Conservation (phyloP, 352 stramenopile species). For the Pythium dissimile region DNA sequence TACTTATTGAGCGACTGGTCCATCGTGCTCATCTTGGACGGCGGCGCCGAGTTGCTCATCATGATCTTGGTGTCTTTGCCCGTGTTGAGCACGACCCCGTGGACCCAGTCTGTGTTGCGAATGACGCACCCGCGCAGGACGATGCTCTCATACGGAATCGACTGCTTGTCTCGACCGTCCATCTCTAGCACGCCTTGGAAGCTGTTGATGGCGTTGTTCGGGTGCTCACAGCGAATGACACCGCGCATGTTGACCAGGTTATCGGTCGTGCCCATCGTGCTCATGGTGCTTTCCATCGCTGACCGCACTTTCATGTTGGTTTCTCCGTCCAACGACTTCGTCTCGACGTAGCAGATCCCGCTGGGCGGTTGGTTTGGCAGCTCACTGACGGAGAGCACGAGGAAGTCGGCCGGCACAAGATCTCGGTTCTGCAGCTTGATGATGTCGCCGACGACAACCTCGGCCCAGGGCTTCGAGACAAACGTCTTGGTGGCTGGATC, state of each 20-base stretch:
- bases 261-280: slow-evolving; percentile 36
- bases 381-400: slow-evolving; percentile 80
- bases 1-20: slow-evolving; percentile 80
- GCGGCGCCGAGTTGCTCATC: slow-evolving; percentile 77
- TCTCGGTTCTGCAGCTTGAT: slow-evolving; percentile 80
- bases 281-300: slow-evolving; percentile 67
- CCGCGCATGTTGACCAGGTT: slow-evolving; percentile 56
- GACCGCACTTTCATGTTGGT: slow-evolving; percentile 92
- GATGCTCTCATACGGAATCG: slow-evolving; percentile 79
- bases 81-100: slow-evolving; percentile 92
- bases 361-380: slow-evolving; percentile 46
- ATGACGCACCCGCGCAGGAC: slow-evolving; percentile 91
- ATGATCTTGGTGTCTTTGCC: slow-evolving; percentile 93
- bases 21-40: slow-evolving; percentile 87
- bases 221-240: slow-evolving; percentile 68
- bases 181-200: slow-evolving; percentile 87
- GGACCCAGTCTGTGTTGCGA: slow-evolving; percentile 91
- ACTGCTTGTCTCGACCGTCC: slow-evolving; percentile 41
- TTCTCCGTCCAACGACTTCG: slow-evolving; percentile 90
- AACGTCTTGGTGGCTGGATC: slow-evolving; percentile 47
- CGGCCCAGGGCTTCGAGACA: slow-evolving; percentile 55
- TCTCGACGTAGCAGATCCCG: slow-evolving; percentile 89
- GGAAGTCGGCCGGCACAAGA: slow-evolving; percentile 78
- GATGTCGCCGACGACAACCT: slow-evolving; percentile 86
- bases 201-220: slow-evolving; percentile 89